Conservation (phyloP, 495 filamentous ascomycete genomes). For the Xylaria telfairii region DNA sequence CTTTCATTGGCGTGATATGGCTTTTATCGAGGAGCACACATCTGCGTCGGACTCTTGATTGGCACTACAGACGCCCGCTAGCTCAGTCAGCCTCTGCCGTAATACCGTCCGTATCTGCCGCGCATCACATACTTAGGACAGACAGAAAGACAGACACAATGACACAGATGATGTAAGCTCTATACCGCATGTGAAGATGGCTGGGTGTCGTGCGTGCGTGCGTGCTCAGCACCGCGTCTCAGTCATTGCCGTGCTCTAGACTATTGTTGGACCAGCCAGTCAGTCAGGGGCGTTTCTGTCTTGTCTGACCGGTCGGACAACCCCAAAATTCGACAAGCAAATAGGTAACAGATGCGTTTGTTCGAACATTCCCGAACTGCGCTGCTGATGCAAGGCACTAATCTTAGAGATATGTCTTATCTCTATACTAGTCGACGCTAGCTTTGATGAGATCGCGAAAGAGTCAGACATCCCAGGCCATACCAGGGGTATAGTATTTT, state of each 20-base stretch:
- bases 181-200: background rate
- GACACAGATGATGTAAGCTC: background rate
- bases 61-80: slow-evolving; percentile 22
- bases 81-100: slow-evolving; percentile 15
- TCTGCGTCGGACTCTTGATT: slow-evolving; percentile 10
- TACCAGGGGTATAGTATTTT: slow-evolving; percentile 5
- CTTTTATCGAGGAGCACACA: background rate
- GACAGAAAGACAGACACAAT: too few species aligned
- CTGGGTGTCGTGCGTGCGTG: slow-evolving; percentile 7
- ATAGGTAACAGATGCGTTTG: background rate
- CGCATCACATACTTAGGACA: too few species aligned
- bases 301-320: background rate
- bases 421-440: background rate
- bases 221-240: slow-evolving; percentile 1
- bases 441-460: background rate
- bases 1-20: background rate
- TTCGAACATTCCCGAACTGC: background rate
- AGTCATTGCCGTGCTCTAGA: background rate
- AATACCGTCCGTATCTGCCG: slow-evolving; percentile 12
- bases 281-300: background rate
- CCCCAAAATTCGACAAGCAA: background rate
- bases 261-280: slow-evolving; percentile 1
- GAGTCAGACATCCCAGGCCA: background rate
- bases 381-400: background rate
- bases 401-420: background rate